Conservation (phyloP, 495 filamentous ascomycete species). For the Cairneyella variabilis region DNA sequence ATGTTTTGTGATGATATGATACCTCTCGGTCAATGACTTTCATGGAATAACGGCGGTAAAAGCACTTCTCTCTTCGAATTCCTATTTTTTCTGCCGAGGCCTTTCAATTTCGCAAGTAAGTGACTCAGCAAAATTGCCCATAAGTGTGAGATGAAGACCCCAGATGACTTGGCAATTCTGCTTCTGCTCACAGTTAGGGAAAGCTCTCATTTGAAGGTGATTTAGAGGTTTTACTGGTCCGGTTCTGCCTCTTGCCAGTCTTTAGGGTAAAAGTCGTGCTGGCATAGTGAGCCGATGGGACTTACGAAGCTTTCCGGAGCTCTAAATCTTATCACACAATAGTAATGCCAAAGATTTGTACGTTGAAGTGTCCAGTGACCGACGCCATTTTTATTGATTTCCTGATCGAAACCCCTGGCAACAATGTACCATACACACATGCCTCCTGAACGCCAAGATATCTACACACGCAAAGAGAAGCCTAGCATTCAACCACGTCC, state of each 20-base stretch:
- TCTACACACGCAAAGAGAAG: conserved; percentile 2
- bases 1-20: conserved; percentile 7
- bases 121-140: no score
- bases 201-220: no score
- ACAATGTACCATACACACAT: conserved; percentile 12
- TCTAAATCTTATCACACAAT: no score
- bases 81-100: background rate
- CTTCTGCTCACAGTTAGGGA: no score
- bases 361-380: background rate
- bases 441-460: conserved; percentile 13
- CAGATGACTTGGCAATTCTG: no score
- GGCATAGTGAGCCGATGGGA: no score
- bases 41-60: background rate
- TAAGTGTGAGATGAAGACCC: no score
- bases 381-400: background rate
- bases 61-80: background rate
- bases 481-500: conserved; percentile 22
- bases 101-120: background rate
- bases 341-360: no score
- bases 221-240: no score
- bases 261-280: no score
- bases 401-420: background rate
- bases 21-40: conserved; percentile 10
- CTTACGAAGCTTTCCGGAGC: no score
- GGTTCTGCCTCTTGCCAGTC: no score